phyloP scores from a whole-genome alignment of 257 asterid species.

The Perilla frutescens region DNA sequence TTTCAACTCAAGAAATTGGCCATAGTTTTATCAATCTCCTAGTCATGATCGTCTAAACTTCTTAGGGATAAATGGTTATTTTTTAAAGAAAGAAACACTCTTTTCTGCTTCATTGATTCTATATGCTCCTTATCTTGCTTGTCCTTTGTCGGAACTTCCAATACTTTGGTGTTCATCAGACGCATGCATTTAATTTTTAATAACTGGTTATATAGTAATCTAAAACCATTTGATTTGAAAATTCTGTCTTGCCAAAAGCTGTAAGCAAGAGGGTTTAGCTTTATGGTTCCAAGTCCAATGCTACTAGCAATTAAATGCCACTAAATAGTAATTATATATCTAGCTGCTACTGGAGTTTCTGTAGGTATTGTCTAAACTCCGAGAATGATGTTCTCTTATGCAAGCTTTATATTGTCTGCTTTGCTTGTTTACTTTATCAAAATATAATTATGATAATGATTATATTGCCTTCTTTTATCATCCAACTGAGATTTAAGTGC shows the following conservation, averaged over 20 bases:
- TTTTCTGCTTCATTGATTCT: slow-evolving; percentile 14
- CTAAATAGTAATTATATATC: neutral
- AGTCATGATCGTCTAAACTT: neutral
- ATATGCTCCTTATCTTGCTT: slow-evolving; percentile 9
- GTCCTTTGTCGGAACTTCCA: slow-evolving; percentile 1
- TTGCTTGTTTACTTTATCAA: slow-evolving; percentile 18
- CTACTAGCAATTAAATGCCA: neutral
- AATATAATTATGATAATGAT: slow-evolving; percentile 17
- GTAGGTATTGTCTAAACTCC: neutral
- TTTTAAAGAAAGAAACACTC: neutral
- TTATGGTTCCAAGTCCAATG: neutral
- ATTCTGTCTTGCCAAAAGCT: neutral
- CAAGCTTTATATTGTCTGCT: neutral
- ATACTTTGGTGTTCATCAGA: neutral
- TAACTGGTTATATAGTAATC: neutral
- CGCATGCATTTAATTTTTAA: neutral
- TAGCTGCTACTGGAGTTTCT: slow-evolving; percentile 15
- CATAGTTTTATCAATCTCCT: neutral
- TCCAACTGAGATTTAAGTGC: neutral
- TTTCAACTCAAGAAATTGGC: slow-evolving; percentile 16
- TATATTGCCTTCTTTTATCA: slow-evolving; percentile 15
- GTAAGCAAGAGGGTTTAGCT: neutral
- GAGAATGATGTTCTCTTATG: neutral
- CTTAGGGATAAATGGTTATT: neutral
- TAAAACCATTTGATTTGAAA: neutral